Evolutionary conservation across 2,329 filamentous ascomycete genomes (phyloP).

Genomic region (Trichophyton verrucosum): DNA sequence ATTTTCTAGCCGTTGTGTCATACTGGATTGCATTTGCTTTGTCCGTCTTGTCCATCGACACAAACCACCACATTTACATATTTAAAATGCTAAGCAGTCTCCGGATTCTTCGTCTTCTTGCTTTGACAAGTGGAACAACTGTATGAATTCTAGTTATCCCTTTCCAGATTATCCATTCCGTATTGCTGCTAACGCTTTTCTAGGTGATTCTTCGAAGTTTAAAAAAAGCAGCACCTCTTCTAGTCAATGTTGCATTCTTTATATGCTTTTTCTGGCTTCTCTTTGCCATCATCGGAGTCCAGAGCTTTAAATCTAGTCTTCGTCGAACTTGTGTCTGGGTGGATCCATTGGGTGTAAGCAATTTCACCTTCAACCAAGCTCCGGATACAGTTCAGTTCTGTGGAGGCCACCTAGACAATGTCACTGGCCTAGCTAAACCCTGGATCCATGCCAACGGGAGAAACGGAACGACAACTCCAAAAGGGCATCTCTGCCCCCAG

Average conservation of each 20-base stretch:
- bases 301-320: slow-evolving; percentile 83
- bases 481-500: slow-evolving; percentile 78
- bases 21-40: slow-evolving; percentile 87
- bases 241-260: slow-evolving; percentile 86
- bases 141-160: slow-evolving; percentile 31
- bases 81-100: slow-evolving; percentile 96
- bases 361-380: slow-evolving; percentile 37
- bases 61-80: slow-evolving; percentile 61
- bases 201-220: slow-evolving; percentile 86
- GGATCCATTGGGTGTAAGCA: slow-evolving; percentile 40
- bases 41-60: slow-evolving; percentile 56
- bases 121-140: slow-evolving; percentile 84
- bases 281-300: slow-evolving; percentile 92
- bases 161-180: background rate
- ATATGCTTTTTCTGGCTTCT: slow-evolving; percentile 96
- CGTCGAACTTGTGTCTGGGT: slow-evolving; percentile 68
- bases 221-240: slow-evolving; percentile 83
- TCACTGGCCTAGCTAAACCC: slow-evolving; percentile 45
- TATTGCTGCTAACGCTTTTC: slow-evolving; percentile 12
- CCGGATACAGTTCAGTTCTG: slow-evolving; percentile 63
- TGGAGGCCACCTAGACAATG: slow-evolving; percentile 61
- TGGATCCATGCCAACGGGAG: slow-evolving; percentile 53
- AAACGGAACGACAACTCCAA: slow-evolving; percentile 42
- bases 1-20: slow-evolving; percentile 86
- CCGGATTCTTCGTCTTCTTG: slow-evolving; percentile 79